Conservation (phyloP, 176 grass and related monocot genomes). For the Carex parvula region DNA sequence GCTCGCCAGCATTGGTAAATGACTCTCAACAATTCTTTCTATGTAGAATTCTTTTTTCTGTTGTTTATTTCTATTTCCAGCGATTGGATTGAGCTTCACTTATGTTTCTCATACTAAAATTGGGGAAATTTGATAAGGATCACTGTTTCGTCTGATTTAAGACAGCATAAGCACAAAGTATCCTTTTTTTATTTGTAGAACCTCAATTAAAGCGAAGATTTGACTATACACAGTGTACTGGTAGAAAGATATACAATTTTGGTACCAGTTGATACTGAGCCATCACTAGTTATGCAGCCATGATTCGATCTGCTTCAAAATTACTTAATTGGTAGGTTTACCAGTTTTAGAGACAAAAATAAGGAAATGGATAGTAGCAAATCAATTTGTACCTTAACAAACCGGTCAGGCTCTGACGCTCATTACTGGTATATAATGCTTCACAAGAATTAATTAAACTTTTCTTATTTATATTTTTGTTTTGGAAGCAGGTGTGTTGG, state of each 20-base stretch:
- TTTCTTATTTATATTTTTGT: neutral
- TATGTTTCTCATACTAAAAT: neutral
- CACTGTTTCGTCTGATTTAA: neutral
- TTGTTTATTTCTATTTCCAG: neutral
- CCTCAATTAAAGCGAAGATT: neutral
- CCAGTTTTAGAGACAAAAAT: neutral
- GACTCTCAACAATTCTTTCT: neutral
- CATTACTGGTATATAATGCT: neutral
- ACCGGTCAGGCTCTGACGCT: neutral
- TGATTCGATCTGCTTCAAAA: neutral
- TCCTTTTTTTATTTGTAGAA: neutral
- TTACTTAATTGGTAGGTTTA: neutral
- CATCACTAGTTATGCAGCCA: neutral
- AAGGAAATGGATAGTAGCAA: neutral
- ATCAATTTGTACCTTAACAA: neutral
- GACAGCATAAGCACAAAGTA: neutral
- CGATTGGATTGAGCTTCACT: neutral
- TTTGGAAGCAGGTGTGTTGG: conserved; percentile 13
- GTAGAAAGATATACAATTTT: neutral
- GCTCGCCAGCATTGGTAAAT: conserved; percentile 26
- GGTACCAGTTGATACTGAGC: neutral
- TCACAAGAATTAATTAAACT: neutral
- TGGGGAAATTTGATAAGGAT: neutral
- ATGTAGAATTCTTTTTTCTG: neutral
- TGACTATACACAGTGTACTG: neutral